A percentile compares a stretch with the other conserved stretches of the same genome.
Evolutionary conservation across 1,284 basidiomycete genomes (phyloP).

Genomic region (Anthracocystis walkeri): DNA sequence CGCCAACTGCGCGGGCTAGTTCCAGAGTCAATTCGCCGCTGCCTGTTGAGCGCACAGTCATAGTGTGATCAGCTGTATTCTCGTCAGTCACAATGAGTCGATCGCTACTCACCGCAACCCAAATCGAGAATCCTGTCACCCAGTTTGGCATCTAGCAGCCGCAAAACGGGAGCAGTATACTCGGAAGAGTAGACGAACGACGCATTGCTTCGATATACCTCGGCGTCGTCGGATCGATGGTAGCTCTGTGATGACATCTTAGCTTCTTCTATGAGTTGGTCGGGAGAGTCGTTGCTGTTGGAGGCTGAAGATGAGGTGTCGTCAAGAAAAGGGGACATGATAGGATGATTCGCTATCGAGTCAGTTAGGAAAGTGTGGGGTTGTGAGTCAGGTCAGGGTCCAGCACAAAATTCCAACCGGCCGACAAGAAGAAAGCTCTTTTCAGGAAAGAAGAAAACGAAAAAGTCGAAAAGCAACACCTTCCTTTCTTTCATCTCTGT

Average conservation of each 20-base stretch:
- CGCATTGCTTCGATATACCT: conserved; percentile 44
- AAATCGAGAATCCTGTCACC: conserved; percentile 50
- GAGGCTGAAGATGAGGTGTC: too few relatives aligned
- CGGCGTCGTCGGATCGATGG: conserved; percentile 42
- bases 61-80: not conserved
- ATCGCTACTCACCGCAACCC: conserved; percentile 46
- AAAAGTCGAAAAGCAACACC: not conserved
- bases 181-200: conserved; percentile 52
- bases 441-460: conserved; percentile 5
- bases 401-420: conserved; percentile 8
- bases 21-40: conserved; percentile 44
- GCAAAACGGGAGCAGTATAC: conserved; percentile 40
- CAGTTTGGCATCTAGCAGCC: conserved; percentile 41
- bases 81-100: too few relatives aligned
- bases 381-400: conserved; percentile 13
- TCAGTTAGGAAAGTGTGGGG: conserved; percentile 17
- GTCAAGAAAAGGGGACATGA: not conserved
- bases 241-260: conserved; percentile 12
- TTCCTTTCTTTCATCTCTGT: not conserved
- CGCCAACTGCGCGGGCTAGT: conserved; percentile 15
- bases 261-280: not conserved
- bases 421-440: conserved; percentile 4
- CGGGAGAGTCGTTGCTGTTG: not conserved
- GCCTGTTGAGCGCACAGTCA: conserved; percentile 8
- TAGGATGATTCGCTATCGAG: not conserved